Base-by-base conservation (phyloP, 352 stramenopile genomes). In the Phytophthora chlamydospora region DNA sequence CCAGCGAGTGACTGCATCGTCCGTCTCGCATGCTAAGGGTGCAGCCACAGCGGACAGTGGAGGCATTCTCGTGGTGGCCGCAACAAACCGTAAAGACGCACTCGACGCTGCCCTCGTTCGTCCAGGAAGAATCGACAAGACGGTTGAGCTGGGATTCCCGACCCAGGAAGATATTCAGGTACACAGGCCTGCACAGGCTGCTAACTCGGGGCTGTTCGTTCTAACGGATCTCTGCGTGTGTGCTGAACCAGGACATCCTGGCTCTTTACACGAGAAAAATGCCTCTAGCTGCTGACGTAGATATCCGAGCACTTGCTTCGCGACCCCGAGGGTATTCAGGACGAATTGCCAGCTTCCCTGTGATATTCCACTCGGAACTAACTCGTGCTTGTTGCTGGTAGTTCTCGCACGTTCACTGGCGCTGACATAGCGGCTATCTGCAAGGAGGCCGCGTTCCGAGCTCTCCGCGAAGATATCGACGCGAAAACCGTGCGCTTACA, bases 121-220 rank as follows among this genome's bases (percentile, higher is more conserved):
- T 10, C 85, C 85, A 1, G 85, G 85, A 0, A 80, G 85, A n/a
- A 93, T 95, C 45, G 85, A 93, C 73, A 90, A 91, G 56, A 69
- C 51, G 27, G 51, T 90, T 1, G 76, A 90, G 56, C 56, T 91
- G n/a, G 75, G 67, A 31, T 80, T 76, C 46, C 81, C 88, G n/a
- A 64, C 59, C 16, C 35, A 53, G 42, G 58, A 71, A 34, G 85
- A 95, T 71, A 77, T 66, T 41, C 53, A 76, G 65, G 66, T 80
- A 57, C 39, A 24, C 12, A 39, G 24, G 42, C 8, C 12, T 32
- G 12, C 27, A 35, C 9, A 35, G 12, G 6, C 10, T 19, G 13
- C 11, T 43, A 38, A 40, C 48, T 2, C 11, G 12, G 48, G 19
- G 3, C 3, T 10, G 44, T 49, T 53, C 31, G 5, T 31, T 63